Evolutionary conservation across 2,329 filamentous ascomycete genomes (phyloP), one percentile per base, ranked within the genome.

Genomic region (Arthrobotrys sphaeroides): DNA sequence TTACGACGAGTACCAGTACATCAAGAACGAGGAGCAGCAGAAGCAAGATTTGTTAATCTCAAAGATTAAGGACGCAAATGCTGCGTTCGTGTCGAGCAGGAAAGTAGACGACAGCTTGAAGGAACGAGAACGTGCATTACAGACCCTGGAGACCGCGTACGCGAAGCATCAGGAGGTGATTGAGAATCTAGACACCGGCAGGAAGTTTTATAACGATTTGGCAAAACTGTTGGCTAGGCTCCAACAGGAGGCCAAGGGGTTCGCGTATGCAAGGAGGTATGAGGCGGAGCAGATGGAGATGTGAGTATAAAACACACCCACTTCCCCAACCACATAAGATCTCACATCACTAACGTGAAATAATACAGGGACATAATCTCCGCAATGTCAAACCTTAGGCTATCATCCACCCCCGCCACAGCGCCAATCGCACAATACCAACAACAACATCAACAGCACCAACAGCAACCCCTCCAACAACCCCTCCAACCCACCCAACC

Each of bases 131-230:
- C 88, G 91, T 78, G 93, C 93, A 0, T 84, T 99, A 55, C 95
- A 99, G 82, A 89, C 88, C 77, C 85, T 99, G 7, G 94, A 98
- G 82, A 93, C 91, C 77, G 94, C 93, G 0, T 98, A 96, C 81
- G 89, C 93, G 82, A 96, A 94, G 83, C 98, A 98, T 85, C 97
- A 97, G 83, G 94, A 99, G 82, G 92, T 98, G 68, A 89, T 97
- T 69, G 92, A 88, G 78, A 97, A 98, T 81, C 86, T 97, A 1
- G 94, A 98, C 78, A 92, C 91, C 0, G 95, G 93, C 0, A 87
- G 94, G 62, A 97, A 95, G 82, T 99, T 99, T 81, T 99, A 98
- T 84, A 99, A 99, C 79, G 94, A 98, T 80, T 86, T 99, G 3
- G 92, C 91, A 51, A 92, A 91, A 82, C 93, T 98, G 77, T 91